Percentiles rank a stretch among this genome's conserved stretches.
Evolutionary conservation across 179 eudicot genomes (phyloP).

Genomic region (Actinidia arguta): DNA sequence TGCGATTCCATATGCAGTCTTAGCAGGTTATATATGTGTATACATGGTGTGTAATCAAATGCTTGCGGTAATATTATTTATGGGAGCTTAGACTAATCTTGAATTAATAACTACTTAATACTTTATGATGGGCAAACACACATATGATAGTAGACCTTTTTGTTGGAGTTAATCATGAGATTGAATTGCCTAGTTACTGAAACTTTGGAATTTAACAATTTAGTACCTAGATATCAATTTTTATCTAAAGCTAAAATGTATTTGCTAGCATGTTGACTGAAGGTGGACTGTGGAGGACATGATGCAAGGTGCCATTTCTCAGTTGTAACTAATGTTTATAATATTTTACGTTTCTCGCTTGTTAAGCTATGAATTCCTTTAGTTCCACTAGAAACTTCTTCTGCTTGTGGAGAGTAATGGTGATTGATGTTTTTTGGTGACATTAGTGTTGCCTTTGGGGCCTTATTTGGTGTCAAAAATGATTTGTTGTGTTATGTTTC

Average conservation of each 20-base stretch:
- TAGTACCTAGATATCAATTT: neutral
- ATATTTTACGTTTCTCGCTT: neutral
- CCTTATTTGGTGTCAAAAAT: no score
- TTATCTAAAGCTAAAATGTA: neutral
- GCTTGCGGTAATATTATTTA: no score
- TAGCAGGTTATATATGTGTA: neutral
- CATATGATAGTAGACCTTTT: neutral
- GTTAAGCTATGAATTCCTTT: neutral
- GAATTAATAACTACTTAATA: neutral
- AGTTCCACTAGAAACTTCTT: no score
- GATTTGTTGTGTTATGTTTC: no score
- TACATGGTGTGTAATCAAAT: no score
- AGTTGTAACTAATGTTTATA: neutral
- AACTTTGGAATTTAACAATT: neutral
- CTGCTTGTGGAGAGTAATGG: no score
- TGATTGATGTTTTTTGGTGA: no score
- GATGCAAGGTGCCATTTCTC: neutral
- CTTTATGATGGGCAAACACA: neutral
- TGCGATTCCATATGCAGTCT: neutral
- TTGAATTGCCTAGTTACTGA: neutral
- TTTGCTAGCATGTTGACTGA: neutral
- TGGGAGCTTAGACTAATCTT: neutral
- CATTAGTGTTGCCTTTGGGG: no score
- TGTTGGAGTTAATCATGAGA: neutral
- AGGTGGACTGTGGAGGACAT: neutral